Evolutionary conservation across 148 eudicot genomes (phyloP), one percentile per base, ranked within the genome.

Genomic region (Rhododendron simsii): DNA sequence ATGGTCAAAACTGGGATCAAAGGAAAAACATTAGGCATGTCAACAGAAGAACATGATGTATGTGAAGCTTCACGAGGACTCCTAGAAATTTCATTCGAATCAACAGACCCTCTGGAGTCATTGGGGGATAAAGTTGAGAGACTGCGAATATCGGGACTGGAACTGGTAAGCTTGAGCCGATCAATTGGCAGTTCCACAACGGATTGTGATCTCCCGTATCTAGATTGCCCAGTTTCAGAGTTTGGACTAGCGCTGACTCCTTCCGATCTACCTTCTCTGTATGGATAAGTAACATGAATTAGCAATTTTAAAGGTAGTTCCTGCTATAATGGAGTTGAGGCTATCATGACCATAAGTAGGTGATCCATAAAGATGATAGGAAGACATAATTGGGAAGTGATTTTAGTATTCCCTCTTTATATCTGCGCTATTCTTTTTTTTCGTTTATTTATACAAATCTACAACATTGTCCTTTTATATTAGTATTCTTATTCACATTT

Each of bases 201-300:
- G 47, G 91, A 88, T n/a, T 51, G 88, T 41, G 91, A 89, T 74
- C 86, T 87, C 67, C 45, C 85, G 86, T 89, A 80, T 75, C 79
- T 84, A 35, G 82, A 69, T 41, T 83, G 84, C 53, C 85, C 88
- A 85, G 84, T 65, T 84, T 87, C 88, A 89, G 63, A 6, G 76
- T 37, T 85, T 79, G 93, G 90, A 87, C 69, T 87, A 87, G 89
- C 65, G 50, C 76, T 80, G 87, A 84, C 63, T 87, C 82, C 89
- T 89, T 86, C 88, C 86, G 81, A 89, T 45, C 76, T 85, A 83
- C 90, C 84, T 78, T 87, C 86, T 90, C 94, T 93, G 65, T 78
- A 84, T 50, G 71, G 8, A 82, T 50, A 51, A 26, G 41, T 59
- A 82, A 86, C 37, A 37, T 73, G 53, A 23, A 61, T 80, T 81